Evolutionary conservation across 1,139 yeast genomes (phyloP).

Genomic region (Debaryomyces psychrophilus): DNA sequence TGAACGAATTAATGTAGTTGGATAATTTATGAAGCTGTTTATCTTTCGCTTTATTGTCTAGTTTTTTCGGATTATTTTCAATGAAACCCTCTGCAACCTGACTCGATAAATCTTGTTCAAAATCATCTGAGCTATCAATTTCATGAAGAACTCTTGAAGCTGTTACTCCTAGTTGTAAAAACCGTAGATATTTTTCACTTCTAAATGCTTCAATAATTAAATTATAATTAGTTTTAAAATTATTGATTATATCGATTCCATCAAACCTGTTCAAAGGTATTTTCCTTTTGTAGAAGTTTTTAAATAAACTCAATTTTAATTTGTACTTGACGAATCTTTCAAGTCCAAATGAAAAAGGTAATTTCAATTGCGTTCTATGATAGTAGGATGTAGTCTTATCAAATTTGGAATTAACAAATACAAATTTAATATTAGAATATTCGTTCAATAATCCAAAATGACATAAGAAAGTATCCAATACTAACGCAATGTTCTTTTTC

Average conservation of each 20-base stretch:
- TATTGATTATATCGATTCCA: slow-evolving; percentile 8
- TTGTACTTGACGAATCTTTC: slow-evolving; percentile 19
- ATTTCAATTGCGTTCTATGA: slow-evolving; percentile 11
- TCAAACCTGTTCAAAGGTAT: background rate
- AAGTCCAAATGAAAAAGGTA: slow-evolving; percentile 29
- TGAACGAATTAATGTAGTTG: slow-evolving; percentile 12
- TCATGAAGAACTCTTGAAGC: slow-evolving; percentile 7
- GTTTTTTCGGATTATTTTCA: background rate
- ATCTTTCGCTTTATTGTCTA: slow-evolving; percentile 2
- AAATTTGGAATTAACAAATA: slow-evolving; percentile 19
- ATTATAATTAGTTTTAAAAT: slow-evolving; percentile 5
- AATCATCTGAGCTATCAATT: background rate
- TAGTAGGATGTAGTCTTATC: slow-evolving; percentile 20
- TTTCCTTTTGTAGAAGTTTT: slow-evolving; percentile 13
- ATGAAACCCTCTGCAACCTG: background rate
- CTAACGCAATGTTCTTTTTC: slow-evolving; percentile 14
- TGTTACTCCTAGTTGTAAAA: slow-evolving; percentile 4
- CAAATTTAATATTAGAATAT: slow-evolving; percentile 24
- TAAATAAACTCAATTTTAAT: slow-evolving; percentile 16
- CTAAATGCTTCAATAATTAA: slow-evolving; percentile 2
- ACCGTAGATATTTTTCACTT: background rate
- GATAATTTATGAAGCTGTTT: slow-evolving; percentile 11
- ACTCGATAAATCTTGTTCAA: background rate
- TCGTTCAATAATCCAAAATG: slow-evolving; percentile 17
- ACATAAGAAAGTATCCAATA: slow-evolving; percentile 20